Evolutionary conservation across 495 filamentous ascomycete genomes (phyloP).

Genomic region (Tuber indicum): DNA sequence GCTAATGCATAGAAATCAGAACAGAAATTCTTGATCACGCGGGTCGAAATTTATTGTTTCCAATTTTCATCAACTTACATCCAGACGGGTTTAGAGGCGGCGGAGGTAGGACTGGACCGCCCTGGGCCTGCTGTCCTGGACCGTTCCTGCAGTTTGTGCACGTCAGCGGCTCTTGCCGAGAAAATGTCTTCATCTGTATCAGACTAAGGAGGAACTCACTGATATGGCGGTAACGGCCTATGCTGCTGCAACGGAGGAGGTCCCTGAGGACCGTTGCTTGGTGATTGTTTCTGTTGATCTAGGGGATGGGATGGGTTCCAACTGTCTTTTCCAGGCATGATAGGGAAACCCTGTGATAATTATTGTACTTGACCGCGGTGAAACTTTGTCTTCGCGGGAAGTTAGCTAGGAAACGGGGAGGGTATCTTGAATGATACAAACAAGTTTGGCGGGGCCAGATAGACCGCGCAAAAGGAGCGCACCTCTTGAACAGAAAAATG

Average conservation of each 20-base stretch:
- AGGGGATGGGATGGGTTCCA: slow-evolving; percentile 39
- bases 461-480: not conserved
- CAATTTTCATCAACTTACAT: slow-evolving; percentile 24
- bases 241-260: slow-evolving; percentile 31
- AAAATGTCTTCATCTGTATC: slow-evolving; percentile 6
- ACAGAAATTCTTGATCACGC: not conserved
- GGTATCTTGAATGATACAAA: not conserved
- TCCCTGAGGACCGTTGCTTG: slow-evolving; percentile 26
- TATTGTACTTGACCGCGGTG: slow-evolving; percentile 14
- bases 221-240: slow-evolving; percentile 27
- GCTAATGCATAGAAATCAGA: slow-evolving; percentile 16
- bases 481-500: not conserved
- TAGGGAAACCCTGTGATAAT: slow-evolving; percentile 10
- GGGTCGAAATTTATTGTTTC: not conserved
- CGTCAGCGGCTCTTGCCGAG: slow-evolving; percentile 24
- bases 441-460: not conserved
- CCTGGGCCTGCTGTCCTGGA: slow-evolving; percentile 18
- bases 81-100: slow-evolving; percentile 28
- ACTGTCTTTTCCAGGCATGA: slow-evolving; percentile 42
- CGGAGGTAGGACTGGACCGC: slow-evolving; percentile 35
- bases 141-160: slow-evolving; percentile 27
- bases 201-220: slow-evolving; percentile 21
- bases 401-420: not conserved
- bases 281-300: slow-evolving; percentile 28
- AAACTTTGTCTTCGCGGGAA: not conserved